phyloP scores from a whole-genome alignment of 352 stramenopile genomes.

The Phytophthora meadii region DNA sequence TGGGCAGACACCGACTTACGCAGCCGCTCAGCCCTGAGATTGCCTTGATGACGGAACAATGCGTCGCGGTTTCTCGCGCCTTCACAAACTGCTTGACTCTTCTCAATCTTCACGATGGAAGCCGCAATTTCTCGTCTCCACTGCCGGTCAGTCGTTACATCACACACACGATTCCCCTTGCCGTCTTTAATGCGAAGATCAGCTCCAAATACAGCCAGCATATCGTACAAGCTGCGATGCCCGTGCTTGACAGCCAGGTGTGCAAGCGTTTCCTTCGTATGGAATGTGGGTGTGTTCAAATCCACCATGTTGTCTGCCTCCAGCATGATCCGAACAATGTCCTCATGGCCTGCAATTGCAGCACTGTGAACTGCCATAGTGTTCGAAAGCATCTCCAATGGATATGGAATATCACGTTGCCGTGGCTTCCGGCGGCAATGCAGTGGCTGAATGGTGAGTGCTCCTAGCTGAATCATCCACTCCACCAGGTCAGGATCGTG shows the following conservation, averaged over 20 bases:
- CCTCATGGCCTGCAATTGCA: constrained; percentile 17
- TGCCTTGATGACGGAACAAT: constrained; percentile 14
- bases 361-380: constrained; percentile 35
- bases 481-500: constrained; percentile 37
- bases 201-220: constrained; percentile 21
- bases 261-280: constrained; percentile 36
- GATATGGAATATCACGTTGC: background rate
- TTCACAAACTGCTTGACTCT: constrained; percentile 5
- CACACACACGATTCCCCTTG: constrained; percentile 8
- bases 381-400: constrained; percentile 5
- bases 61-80: constrained; percentile 7
- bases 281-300: constrained; percentile 37
- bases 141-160: constrained; percentile 15
- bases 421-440: constrained; percentile 12
- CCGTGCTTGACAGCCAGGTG: constrained; percentile 34
- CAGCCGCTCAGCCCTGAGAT: constrained; percentile 12
- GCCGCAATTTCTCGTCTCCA: constrained; percentile 15
- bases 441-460: constrained; percentile 20
- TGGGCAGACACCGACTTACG: constrained; percentile 12
- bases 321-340: constrained; percentile 36
- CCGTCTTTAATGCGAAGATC: constrained; percentile 22
- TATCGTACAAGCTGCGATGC: constrained; percentile 15
- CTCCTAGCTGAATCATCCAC: constrained; percentile 48
- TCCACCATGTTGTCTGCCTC: constrained; percentile 34
- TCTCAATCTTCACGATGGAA: constrained; percentile 20